Evolutionary conservation across 1,284 basidiomycete genomes (phyloP).

Genomic region (Xerocomus tenax): DNA sequence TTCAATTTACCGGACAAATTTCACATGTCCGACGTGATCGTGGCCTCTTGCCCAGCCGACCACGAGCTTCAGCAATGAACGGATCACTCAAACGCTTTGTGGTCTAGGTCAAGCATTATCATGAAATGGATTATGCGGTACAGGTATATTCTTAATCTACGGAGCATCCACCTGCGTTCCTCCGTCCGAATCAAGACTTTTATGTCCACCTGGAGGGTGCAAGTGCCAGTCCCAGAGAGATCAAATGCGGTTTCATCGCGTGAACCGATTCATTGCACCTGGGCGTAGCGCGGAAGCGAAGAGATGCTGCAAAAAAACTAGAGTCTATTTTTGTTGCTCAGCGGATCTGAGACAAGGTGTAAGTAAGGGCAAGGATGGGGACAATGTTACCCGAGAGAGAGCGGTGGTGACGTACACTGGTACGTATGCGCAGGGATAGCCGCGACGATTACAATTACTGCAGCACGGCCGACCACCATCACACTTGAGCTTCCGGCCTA

Average conservation of each 20-base stretch:
- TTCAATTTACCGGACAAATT: constrained; percentile 13
- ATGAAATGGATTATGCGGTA: constrained; percentile 26
- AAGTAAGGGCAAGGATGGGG: constrained; percentile 9
- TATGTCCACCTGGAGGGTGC: constrained; percentile 4
- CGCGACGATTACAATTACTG: constrained; percentile 45
- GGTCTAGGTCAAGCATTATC: constrained; percentile 11
- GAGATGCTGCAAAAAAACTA: constrained; percentile 6
- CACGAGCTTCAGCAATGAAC: neutral
- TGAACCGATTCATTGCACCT: constrained; percentile 18
- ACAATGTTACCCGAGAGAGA: constrained; percentile 5
- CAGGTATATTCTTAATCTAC: constrained; percentile 23
- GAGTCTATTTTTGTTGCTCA: constrained; percentile 31
- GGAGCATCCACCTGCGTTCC: constrained; percentile 10
- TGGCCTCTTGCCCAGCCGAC: constrained; percentile 4
- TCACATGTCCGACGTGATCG: constrained; percentile 27
- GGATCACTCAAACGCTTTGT: neutral
- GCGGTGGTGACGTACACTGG: constrained; percentile 41
- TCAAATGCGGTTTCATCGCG: constrained; percentile 18
- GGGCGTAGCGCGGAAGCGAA: constrained; percentile 21
- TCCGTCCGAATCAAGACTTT: constrained; percentile 7
- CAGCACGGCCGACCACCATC: constrained; percentile 48
- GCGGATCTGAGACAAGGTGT: constrained; percentile 17
- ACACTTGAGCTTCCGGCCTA: constrained; percentile 55
- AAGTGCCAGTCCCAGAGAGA: constrained; percentile 8
- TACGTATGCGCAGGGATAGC: constrained; percentile 41